Percentiles rank a stretch among this genome's conserved stretches.
phyloP scores from a whole-genome alignment of 2,329 filamentous ascomycete species.

The Fusarium temperatum region DNA sequence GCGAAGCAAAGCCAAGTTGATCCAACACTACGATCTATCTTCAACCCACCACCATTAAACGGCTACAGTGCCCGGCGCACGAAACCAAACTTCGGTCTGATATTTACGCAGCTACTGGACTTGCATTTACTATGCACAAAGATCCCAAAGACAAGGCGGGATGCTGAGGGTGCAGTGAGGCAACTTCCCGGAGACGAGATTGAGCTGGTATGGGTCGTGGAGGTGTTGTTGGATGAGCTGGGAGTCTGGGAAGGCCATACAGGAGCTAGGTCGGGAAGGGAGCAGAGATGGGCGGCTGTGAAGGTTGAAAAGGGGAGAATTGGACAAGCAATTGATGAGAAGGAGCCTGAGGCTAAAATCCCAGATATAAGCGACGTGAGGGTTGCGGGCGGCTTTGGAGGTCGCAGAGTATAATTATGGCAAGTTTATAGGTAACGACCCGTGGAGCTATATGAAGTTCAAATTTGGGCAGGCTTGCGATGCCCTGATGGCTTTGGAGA shows the following conservation, averaged over 20 bases:
- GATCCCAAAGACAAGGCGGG: slow-evolving; percentile 52
- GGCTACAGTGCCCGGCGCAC: slow-evolving; percentile 42
- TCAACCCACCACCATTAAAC: slow-evolving; percentile 48
- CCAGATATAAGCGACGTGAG: slow-evolving; percentile 3
- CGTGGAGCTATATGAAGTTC: background rate
- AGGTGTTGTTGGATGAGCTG: slow-evolving; percentile 62
- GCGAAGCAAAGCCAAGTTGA: slow-evolving; percentile 43
- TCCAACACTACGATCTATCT: slow-evolving; percentile 60
- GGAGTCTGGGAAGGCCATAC: slow-evolving; percentile 54
- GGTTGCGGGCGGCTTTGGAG: slow-evolving; percentile 15
- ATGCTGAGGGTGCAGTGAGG: slow-evolving; percentile 48
- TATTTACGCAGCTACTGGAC: slow-evolving; percentile 64
- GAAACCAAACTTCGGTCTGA: slow-evolving; percentile 63
- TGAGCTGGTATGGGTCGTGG: slow-evolving; percentile 55
- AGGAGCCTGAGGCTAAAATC: background rate
- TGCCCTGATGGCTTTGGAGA: background rate
- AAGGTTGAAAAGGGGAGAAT: slow-evolving; percentile 53
- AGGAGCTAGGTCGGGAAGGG: slow-evolving; percentile 48
- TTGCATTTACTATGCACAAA: slow-evolving; percentile 62
- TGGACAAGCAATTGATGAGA: slow-evolving; percentile 49
- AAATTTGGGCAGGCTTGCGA: background rate
- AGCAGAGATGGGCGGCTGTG: slow-evolving; percentile 64
- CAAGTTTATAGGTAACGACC: background rate
- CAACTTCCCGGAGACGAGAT: slow-evolving; percentile 14
- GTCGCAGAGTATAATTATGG: slow-evolving; percentile 4